Conservation (phyloP, 768 basidiomycete genomes). For the Mycena albidolilacea region DNA sequence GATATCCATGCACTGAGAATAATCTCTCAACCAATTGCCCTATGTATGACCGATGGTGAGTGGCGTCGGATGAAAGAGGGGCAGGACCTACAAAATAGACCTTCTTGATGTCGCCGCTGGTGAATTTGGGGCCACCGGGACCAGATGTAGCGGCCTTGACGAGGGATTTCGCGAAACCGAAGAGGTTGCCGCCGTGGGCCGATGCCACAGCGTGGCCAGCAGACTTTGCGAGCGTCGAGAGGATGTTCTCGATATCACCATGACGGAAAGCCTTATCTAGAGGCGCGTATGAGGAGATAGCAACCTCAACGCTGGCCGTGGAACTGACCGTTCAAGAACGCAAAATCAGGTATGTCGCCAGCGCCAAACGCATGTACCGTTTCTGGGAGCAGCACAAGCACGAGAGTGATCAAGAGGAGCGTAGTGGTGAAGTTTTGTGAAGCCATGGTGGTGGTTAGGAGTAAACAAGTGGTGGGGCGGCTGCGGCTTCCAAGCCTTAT, state of each 20-base stretch:
- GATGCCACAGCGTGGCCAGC: conserved; percentile 58
- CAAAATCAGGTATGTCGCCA: conserved; percentile 81
- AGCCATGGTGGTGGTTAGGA: conserved; percentile 23
- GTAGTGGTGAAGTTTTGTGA: conserved; percentile 46
- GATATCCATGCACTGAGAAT: conserved; percentile 83
- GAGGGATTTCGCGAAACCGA: conserved; percentile 66
- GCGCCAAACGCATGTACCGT: conserved; percentile 69
- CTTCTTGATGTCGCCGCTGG: conserved; percentile 74
- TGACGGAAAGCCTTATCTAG: conserved; percentile 80
- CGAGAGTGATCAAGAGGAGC: conserved; percentile 54
- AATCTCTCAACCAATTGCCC: conserved; percentile 83
- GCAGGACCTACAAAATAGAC: conserved; percentile 69
- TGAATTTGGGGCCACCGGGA: conserved; percentile 71
- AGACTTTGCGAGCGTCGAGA: conserved; percentile 71
- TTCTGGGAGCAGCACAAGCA: conserved; percentile 59
- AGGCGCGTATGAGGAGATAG: conserved; percentile 40
- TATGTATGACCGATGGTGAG: conserved; percentile 36
- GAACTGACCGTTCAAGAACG: conserved; percentile 71
- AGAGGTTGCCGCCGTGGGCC: conserved; percentile 58
- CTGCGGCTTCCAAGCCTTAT: too few relatives aligned
- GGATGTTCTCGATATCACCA: conserved; percentile 82
- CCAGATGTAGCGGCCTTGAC: conserved; percentile 52
- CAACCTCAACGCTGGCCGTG: background rate
- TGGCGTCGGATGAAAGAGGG: background rate
- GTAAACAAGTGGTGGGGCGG: background rate